phyloP scores from a whole-genome alignment of 2,329 filamentous ascomycete species.

The Pseudogymnoascus sp. region DNA sequence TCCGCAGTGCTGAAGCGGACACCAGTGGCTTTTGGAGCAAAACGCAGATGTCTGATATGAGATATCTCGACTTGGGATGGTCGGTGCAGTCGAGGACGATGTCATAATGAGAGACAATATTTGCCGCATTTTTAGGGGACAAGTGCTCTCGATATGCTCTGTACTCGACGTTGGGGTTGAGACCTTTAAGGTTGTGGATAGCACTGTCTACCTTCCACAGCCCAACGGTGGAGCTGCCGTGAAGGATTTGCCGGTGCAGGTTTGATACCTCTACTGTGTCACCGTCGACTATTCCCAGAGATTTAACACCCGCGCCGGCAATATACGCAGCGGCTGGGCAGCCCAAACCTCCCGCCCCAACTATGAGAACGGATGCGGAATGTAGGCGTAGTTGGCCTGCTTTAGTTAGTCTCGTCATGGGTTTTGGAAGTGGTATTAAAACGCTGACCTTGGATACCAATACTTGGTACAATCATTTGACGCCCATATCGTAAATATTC shows the following conservation, averaged over 20 bases:
- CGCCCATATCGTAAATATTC: constrained; percentile 85
- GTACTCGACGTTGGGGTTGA: constrained; percentile 67
- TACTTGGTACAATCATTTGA: constrained; percentile 77
- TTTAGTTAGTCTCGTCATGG: background rate
- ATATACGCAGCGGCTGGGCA: constrained; percentile 92
- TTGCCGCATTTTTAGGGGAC: constrained; percentile 56
- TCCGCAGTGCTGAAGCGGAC: constrained; percentile 80
- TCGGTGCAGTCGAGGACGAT: constrained; percentile 92
- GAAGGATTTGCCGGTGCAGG: constrained; percentile 83
- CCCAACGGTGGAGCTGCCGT: constrained; percentile 62
- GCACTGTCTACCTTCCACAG: constrained; percentile 75
- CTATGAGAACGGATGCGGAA: constrained; percentile 62
- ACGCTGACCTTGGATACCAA: constrained; percentile 61
- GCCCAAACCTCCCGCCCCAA: constrained; percentile 83
- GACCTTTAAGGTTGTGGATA: constrained; percentile 49
- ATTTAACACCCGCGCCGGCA: constrained; percentile 78
- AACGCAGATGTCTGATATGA: constrained; percentile 85
- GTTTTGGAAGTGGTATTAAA: background rate
- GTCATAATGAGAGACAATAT: constrained; percentile 64
- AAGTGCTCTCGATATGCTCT: constrained; percentile 55
- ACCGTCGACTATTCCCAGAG: constrained; percentile 75
- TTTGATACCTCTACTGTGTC: constrained; percentile 86
- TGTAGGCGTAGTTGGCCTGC: constrained; percentile 69
- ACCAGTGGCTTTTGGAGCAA: constrained; percentile 70
- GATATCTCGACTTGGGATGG: constrained; percentile 81